Base-by-base conservation (phyloP, 768 basidiomycete species). In the Gymnopilus dilepis region DNA sequence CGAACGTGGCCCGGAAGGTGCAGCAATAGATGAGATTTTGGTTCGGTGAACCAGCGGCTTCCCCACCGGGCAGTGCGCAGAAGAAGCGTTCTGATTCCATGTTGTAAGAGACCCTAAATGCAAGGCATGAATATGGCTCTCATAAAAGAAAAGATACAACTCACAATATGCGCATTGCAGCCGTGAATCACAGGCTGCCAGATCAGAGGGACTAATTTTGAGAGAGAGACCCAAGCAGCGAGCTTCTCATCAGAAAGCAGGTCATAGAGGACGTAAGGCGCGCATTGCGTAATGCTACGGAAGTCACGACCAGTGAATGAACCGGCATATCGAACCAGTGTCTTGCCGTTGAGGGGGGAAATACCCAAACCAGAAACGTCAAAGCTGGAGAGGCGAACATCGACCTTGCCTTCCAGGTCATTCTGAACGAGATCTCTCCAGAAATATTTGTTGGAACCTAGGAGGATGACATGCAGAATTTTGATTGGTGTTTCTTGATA, bases 401-500 rank as follows among this genome's bases (percentile, higher is more conserved):
- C 13, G 34, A 37, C 40, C n/a, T 71, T 65, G 11, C 73, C 68
- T 12, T 69, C 68, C 24, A 71, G 30, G 15, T 66, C 65, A 21
- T 66, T 64, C 12, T 68, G 51, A 8, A 77, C 61, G 0, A 69
- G 66, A 66, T 84, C 80, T 0, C 76, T 71, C 81, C 82, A 84
- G 28, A 80, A 73, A 61, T 83, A 84, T 51, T 84, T 83, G 45
- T 82, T 73, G 65, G 81, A 74, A 0, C 81, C 80, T 1, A 82
- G 74, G 0, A 83, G 70, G 22, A 82, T 65, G 4, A 78, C 75
- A 63, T 83, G 82, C 0, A 82, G 69, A 26, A 82, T 77, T 60
- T 82, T 79, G 0, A 81, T 77, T 3, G 80, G 80, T 2, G 81
- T 80, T 59, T 82, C 81, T 11, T 33, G 52, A 59, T 82, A 75